These are phyloP conservation scores for Besnoitia besnoiti DNA, from an alignment of 169 alveolate genomes.

Conservation along the genomic window DNA sequence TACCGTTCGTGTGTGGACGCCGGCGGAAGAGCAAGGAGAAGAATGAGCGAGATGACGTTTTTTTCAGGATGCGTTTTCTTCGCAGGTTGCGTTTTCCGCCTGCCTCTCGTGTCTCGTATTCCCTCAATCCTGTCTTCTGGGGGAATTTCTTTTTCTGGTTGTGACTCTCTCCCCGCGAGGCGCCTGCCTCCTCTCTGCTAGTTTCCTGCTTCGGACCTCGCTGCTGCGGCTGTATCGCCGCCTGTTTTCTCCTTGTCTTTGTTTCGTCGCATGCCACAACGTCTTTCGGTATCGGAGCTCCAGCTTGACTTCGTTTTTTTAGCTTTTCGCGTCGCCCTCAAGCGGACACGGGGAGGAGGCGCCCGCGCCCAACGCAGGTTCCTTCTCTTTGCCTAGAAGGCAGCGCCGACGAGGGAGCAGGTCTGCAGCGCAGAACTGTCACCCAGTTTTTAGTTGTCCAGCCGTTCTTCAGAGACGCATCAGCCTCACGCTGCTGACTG, in stretches of 20 bases:
- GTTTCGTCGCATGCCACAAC: background rate
- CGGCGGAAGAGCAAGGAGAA: constrained; percentile 20
- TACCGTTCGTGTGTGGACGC: constrained; percentile 72
- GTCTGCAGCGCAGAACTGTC: too few species aligned
- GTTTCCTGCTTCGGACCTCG: background rate
- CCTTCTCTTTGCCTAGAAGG: too few species aligned
- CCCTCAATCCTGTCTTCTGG: background rate
- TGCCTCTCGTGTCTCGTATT: background rate
- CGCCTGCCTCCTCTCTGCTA: background rate
- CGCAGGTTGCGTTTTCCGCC: background rate
- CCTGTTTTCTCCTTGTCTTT: background rate
- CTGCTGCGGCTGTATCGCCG: too few species aligned
- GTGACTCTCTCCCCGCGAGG: too few species aligned
- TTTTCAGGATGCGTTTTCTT: background rate
- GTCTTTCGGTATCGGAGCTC: background rate
- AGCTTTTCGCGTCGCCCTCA: too few species aligned
- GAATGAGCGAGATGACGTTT: background rate
- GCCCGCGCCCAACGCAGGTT: too few species aligned
- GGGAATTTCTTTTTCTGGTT: too few species aligned
- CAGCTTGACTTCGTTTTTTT: background rate
- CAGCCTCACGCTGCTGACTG: too few species aligned
- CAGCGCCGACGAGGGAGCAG: too few species aligned
- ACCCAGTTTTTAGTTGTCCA: too few species aligned
- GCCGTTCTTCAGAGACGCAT: too few species aligned
- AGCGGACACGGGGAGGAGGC: too few species aligned